Base-by-base conservation (phyloP, 192 early-diverging fungal genomes). In the Coemansia sp. region DNA sequence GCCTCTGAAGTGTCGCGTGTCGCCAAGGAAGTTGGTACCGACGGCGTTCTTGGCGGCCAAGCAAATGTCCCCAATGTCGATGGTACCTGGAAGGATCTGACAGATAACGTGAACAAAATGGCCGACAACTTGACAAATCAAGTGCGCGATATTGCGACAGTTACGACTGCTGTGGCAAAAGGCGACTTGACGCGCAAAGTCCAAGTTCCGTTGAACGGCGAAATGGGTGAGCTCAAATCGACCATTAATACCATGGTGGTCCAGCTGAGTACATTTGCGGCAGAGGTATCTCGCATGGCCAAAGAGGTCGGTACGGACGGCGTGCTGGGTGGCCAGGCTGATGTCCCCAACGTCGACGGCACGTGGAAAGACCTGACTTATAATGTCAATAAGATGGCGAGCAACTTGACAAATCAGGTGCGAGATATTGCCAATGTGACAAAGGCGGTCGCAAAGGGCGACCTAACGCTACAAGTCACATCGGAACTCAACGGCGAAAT, bases 321-420 rank as follows among this genome's bases (percentile, higher is more conserved):
- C 21, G 21, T 21, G 21, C 21, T 21, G 21, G 21, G 21, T 21
- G 21, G 21, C 21, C 21, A 21, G 21, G 21, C 21, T 21, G 21
- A 21, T 21, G 21, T 21, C 86, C 7, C 87, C 47, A 77, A 58
- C 27, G 88, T 88, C 0, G 82, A 63, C 29, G 88, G 88, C 37
- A 86, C 83, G 0, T 90, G 88, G 88, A 87, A 84, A 49, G 83
- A 86, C 17, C 65, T 90, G 3, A 90, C 88, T 1, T 81, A 85
- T 55, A 87, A 86, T 57, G 88, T 90, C 63, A 90, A 90, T 68
- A 85, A 77, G 14, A 90, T 90, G 88, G 87, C 88, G 0, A 67
- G 74, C 35, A 83, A 90, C 62, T 56, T 89, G 0, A 89, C 87
- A 0, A 72, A 72, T 23, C 88, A 90, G 65, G 87, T 90, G 3